Conservation (phyloP, 129 eudicot species). For the Helianthus tuberosus region DNA sequence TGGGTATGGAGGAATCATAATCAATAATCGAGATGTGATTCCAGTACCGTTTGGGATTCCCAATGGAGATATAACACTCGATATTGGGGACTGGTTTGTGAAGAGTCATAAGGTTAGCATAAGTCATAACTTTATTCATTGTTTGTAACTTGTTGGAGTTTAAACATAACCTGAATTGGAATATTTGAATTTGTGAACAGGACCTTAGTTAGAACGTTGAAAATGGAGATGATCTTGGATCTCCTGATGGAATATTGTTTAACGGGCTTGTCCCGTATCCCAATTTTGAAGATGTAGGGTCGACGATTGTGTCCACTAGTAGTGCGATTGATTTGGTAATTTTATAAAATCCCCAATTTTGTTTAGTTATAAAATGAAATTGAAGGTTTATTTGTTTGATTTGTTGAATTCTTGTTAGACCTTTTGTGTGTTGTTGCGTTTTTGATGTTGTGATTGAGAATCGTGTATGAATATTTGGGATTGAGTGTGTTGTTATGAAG, state of each 20-base stretch:
- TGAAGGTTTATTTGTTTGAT: background rate
- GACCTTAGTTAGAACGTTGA: conserved; percentile 77
- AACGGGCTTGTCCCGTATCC: conserved; percentile 89
- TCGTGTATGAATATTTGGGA: background rate
- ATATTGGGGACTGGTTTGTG: conserved; percentile 83
- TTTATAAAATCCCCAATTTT: background rate
- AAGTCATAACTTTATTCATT: background rate
- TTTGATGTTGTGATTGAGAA: too few species aligned
- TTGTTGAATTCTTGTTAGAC: background rate
- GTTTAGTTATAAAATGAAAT: conserved; percentile 2
- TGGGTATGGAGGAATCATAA: conserved; percentile 80
- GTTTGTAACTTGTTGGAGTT: background rate
- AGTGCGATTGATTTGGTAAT: conserved; percentile 64
- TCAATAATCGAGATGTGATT: conserved; percentile 87
- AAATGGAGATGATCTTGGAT: conserved; percentile 70
- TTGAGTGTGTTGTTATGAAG: background rate
- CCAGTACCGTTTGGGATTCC: conserved; percentile 89
- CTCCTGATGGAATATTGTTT: conserved; percentile 85
- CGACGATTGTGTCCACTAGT: conserved; percentile 60
- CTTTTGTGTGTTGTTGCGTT: background rate
- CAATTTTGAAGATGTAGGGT: conserved; percentile 53
- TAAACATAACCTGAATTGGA: background rate
- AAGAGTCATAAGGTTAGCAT: conserved; percentile 88
- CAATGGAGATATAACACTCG: conserved; percentile 91
- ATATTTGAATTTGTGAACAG: conserved; percentile 47